Conservation (phyloP, 768 basidiomycete genomes). For the Trametes meyenii region DNA sequence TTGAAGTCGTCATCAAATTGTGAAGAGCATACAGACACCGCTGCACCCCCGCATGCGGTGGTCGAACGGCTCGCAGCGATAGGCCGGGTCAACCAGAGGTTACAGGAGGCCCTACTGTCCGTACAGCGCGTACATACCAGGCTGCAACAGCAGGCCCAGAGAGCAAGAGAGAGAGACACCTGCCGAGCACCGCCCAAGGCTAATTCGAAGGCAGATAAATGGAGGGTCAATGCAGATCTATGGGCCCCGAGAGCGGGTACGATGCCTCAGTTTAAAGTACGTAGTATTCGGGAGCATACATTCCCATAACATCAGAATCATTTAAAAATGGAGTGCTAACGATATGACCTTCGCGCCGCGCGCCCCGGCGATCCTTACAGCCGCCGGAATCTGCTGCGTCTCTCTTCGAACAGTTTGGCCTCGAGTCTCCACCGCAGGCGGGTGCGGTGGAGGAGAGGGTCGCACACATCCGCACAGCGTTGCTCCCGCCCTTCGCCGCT, state of each 20-base stretch:
- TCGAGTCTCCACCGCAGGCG: neutral
- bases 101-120: conserved; percentile 12
- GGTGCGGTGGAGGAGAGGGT: conserved; percentile 21
- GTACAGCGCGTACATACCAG: conserved; percentile 9
- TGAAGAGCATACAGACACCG: neutral
- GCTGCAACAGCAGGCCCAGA: conserved; percentile 3
- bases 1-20: neutral
- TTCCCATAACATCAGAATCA: neutral
- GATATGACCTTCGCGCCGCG: no score
- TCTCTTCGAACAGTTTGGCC: neutral
- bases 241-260: conserved; percentile 15
- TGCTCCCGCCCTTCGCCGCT: conserved; percentile 18
- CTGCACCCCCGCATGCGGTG: conserved; percentile 7
- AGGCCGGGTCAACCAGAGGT: conserved; percentile 6
- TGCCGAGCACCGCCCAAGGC: neutral
- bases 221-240: conserved; percentile 2
- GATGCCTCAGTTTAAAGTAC: conserved; percentile 12
- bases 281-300: neutral
- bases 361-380: neutral
- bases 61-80: conserved; percentile 18
- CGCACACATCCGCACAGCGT: conserved; percentile 17
- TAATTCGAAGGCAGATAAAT: neutral
- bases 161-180: neutral
- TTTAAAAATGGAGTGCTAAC: no score
- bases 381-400: conserved; percentile 1